phyloP scores from a whole-genome alignment of 176 grass and related monocot genomes.

The Paspalum notatum region DNA sequence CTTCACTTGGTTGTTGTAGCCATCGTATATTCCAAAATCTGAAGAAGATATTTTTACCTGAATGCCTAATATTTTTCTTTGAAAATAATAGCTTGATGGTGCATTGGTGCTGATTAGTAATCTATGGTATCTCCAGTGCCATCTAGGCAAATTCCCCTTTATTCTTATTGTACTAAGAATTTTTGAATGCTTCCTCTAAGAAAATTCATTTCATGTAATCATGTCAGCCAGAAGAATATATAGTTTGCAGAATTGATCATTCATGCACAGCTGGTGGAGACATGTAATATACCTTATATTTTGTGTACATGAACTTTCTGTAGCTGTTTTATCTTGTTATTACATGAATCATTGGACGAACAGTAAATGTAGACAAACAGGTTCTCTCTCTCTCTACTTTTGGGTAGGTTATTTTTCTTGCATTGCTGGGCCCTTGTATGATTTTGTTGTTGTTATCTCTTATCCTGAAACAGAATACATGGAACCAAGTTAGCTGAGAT shows the following conservation, averaged over 20 bases:
- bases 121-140: neutral
- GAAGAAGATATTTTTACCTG: neutral
- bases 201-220: slow-evolving; percentile 8
- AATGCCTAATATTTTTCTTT: slow-evolving; percentile 10
- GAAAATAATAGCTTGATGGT: slow-evolving; percentile 4
- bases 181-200: neutral
- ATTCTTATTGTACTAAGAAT: neutral
- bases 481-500: slow-evolving; percentile 92
- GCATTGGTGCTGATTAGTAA: slow-evolving; percentile 10
- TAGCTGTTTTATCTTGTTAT: slow-evolving; percentile 25
- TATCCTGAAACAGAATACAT: slow-evolving; percentile 74
- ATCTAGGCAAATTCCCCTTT: neutral
- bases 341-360: slow-evolving; percentile 27
- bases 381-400: slow-evolving; percentile 34
- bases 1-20: neutral
- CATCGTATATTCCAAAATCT: slow-evolving; percentile 7
- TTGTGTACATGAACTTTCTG: neutral
- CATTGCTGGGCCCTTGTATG: slow-evolving; percentile 30
- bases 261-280: slow-evolving; percentile 10
- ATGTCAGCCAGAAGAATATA: neutral
- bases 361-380: neutral
- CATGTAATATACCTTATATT: neutral
- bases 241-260: slow-evolving; percentile 8
- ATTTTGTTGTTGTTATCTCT: slow-evolving; percentile 40
- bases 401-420: slow-evolving; percentile 7